Conservation (phyloP, 1,284 basidiomycete genomes). For the Sphagnurus paluster region DNA sequence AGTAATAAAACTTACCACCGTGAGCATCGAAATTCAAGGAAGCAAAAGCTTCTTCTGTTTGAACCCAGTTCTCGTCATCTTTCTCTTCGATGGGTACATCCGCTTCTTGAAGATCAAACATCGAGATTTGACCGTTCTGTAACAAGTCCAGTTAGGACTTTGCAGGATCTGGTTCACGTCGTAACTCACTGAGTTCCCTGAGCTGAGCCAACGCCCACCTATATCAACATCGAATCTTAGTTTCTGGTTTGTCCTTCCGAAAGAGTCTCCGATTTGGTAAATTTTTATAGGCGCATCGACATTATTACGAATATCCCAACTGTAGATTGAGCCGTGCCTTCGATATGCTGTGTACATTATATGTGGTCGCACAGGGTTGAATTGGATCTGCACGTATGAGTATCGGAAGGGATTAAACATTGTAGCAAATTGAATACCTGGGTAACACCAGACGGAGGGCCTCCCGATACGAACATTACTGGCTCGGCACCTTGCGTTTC, state of each 20-base stretch:
- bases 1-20: conserved; percentile 33
- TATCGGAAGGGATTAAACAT: background rate
- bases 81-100: conserved; percentile 11
- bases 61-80: conserved; percentile 7
- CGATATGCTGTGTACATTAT: conserved; percentile 81
- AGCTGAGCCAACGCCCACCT: conserved; percentile 65
- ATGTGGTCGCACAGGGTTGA: conserved; percentile 73
- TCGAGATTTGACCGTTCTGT: conserved; percentile 36
- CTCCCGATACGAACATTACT: conserved; percentile 62
- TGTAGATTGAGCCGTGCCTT: conserved; percentile 60
- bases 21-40: conserved; percentile 41
- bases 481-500: conserved; percentile 56
- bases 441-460: conserved; percentile 61
- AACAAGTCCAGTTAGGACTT: background rate
- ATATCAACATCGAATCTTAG: conserved; percentile 77
- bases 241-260: conserved; percentile 69
- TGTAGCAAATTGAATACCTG: conserved; percentile 50
- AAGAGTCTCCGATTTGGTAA: conserved; percentile 20
- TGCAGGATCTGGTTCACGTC: background rate
- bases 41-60: conserved; percentile 20
- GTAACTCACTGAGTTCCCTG: conserved; percentile 68
- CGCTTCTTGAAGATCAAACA: conserved; percentile 42
- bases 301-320: conserved; percentile 79
- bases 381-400: conserved; percentile 58
- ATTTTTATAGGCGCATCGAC: conserved; percentile 47